Percentiles rank a stretch among this genome's conserved stretches.
Evolutionary conservation across 768 basidiomycete genomes (phyloP).

Genomic region (Antrodiella citrinella): DNA sequence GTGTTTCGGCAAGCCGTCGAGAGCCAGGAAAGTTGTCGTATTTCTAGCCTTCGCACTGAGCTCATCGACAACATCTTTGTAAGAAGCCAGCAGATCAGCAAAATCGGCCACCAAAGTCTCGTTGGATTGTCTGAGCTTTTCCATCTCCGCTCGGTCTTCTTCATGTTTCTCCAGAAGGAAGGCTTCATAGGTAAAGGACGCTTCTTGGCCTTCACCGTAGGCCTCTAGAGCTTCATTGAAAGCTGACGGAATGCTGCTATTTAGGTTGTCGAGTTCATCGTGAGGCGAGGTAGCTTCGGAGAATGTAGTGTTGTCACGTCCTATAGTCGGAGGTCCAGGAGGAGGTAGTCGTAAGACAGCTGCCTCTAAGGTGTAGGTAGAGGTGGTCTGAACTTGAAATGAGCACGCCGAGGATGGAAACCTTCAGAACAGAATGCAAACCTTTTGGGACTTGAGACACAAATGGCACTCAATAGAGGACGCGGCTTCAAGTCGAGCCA

Average conservation of each 20-base stretch:
- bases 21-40: no score
- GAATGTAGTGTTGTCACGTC: neutral
- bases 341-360: no score
- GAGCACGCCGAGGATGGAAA: neutral
- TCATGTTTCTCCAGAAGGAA: neutral
- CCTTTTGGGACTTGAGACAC: neutral
- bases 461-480: neutral
- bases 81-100: neutral
- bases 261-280: neutral
- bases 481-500: neutral
- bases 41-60: no score
- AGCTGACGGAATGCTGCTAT: neutral
- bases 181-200: neutral
- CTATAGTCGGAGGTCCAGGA: no score
- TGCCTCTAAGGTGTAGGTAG: neutral
- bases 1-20: no score
- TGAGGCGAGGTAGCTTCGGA: neutral
- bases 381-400: neutral
- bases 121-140: neutral
- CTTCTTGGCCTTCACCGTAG: neutral
- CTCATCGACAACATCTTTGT: neutral
- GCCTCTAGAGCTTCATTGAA: neutral
- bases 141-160: neutral
- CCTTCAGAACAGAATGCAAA: neutral
- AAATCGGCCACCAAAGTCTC: neutral